These are phyloP conservation scores for Beta macrorhiza DNA, from an alignment of 179 eudicot genomes.

Conservation along the genomic window DNA sequence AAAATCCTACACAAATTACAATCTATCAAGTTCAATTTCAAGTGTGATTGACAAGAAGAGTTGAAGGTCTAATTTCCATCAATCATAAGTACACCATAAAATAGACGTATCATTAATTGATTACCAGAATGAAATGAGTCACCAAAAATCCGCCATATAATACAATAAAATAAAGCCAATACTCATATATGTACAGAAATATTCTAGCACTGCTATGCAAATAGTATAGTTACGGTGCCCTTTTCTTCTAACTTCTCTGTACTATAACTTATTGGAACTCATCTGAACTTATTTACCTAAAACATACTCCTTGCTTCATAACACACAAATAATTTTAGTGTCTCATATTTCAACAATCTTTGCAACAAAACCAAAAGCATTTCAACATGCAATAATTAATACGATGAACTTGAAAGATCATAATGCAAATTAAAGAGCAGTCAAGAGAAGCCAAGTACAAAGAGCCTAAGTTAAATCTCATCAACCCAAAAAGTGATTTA, in stretches of 20 bases:
- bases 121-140: neutral
- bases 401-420: neutral
- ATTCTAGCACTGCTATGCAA: no score
- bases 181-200: neutral
- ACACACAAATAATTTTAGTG: neutral
- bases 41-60: neutral
- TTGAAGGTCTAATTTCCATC: neutral
- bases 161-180: neutral
- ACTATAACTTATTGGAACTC: no score
- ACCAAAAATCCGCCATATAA: neutral
- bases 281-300: no score
- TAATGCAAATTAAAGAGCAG: neutral
- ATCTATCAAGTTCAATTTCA: neutral
- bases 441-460: neutral
- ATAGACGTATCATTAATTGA: neutral
- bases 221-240: no score
- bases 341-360: neutral
- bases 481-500: neutral
- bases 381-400: neutral
- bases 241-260: no score
- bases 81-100: no score
- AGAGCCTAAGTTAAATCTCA: neutral
- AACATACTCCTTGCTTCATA: neutral
- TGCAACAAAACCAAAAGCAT: neutral
- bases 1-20: slow-evolving; percentile 4